A percentile compares a stretch with the other conserved stretches of the same genome.
phyloP scores from a whole-genome alignment of 1,284 basidiomycete genomes.

The Puccinia novopanici region DNA sequence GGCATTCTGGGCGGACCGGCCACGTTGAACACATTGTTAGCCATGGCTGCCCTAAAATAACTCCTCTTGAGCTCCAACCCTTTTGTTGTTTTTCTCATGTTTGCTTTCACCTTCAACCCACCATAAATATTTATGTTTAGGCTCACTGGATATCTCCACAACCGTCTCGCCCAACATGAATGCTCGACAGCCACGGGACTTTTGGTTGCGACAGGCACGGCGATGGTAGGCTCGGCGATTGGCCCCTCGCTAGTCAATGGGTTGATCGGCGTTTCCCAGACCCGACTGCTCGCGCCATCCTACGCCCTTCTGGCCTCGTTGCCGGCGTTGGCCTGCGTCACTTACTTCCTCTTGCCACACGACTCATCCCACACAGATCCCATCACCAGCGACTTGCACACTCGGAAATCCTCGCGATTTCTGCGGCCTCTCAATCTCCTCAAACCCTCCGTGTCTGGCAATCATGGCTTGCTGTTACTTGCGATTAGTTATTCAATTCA shows the following conservation, averaged over 20 bases:
- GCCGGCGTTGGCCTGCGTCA: neutral
- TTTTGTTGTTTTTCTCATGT: neutral
- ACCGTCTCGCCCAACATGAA: neutral
- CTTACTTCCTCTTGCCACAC: neutral
- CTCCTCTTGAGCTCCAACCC: neutral
- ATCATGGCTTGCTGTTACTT: conserved; percentile 6
- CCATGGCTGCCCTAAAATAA: neutral
- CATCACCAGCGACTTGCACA: neutral
- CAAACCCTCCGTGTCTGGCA: neutral
- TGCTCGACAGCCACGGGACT: conserved; percentile 6
- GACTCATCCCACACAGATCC: neutral
- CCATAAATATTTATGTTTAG: neutral
- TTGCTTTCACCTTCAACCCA: neutral
- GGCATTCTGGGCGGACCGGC: conserved; percentile 25
- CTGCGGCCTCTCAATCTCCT: neutral
- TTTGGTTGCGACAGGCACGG: neutral
- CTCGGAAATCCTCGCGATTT: neutral
- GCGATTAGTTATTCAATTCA: neutral
- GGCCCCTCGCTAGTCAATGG: neutral
- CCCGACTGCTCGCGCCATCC: neutral
- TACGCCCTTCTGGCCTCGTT: neutral
- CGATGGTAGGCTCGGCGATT: conserved; percentile 9
- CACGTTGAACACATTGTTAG: conserved; percentile 11
- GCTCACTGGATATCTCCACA: conserved; percentile 12
- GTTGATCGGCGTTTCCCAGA: neutral